Base-by-base conservation (phyloP, 768 basidiomycete genomes). In the Cantharellus anzutake region DNA sequence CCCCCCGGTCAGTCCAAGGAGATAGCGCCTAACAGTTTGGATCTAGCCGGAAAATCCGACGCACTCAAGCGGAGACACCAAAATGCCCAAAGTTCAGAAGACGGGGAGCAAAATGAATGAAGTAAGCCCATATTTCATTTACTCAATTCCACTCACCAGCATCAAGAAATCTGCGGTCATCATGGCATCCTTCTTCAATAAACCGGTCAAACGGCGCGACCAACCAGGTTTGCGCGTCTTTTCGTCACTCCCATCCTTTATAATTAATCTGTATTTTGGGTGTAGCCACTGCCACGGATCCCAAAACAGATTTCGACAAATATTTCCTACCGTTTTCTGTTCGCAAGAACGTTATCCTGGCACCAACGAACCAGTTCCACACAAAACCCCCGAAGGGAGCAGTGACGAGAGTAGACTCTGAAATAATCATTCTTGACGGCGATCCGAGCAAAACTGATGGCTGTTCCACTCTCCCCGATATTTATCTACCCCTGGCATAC, bases 121-220 rank as follows among this genome's bases (percentile, higher is more conserved):
- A 29, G 20, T 29, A 29, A 29, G 20, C 20, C 20, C 20, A 29
- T 29, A 29, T 29, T 29, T 29, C 20, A 29, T 29, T 29, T 29
- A 29, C 20, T 29, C 20, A 29, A 29, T 29, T 29, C 20, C 20
- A 29, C 20, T 29, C 20, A 29, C 20, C 20, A 29, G 79, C 2
- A 79, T 83, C 57, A 77, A 79, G 59, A 88, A 80, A 69, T 86
- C 87, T 3, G 78, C 81, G 39, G 82, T 80, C 4, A 70, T 87
- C 7, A 81, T 94, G 80, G 76, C 79, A 0, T 84, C 71, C 67
- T 92, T 90, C 73, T 88, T 92, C 68, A 74, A 76, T 39, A 87
- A 86, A 66, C 68, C 78, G 4, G n/a, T 51, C 70, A 11, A 62
- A 66, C n/a, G 29, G 42, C 14, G 41, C 38, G 38, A 57, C 16